Evolutionary conservation across 345 rosid species (phyloP).

Genomic region (Acer negundo): DNA sequence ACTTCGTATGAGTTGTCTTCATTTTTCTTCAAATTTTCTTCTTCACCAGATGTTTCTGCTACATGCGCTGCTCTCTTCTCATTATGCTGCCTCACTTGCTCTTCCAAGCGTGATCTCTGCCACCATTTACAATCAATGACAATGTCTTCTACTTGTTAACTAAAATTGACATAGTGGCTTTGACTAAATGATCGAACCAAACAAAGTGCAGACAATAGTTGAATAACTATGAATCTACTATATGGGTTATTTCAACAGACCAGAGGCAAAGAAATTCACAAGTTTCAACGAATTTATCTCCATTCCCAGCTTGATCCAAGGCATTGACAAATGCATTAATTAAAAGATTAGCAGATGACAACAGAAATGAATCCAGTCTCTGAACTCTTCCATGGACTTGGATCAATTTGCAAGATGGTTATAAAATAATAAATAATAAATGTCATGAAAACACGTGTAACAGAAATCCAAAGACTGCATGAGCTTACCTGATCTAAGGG

Average conservation of each 20-base stretch:
- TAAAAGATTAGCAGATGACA: background rate
- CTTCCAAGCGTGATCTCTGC: conserved; percentile 88
- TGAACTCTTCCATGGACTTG: background rate
- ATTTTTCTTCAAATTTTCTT: conserved; percentile 38
- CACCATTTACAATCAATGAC: conserved; percentile 21
- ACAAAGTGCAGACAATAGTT: background rate
- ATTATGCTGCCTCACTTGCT: conserved; percentile 92
- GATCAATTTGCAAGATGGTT: background rate
- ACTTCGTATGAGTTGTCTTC: conserved; percentile 82
- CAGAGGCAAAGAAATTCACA: background rate
- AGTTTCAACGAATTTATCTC: background rate
- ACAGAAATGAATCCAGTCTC: background rate
- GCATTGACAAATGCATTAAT: background rate
- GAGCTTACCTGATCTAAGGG: conserved; percentile 84
- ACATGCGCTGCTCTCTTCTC: conserved; percentile 58
- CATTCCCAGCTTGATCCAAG: background rate
- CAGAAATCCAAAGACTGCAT: background rate
- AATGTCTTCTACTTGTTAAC: conserved; percentile 5
- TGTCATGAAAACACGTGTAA: background rate
- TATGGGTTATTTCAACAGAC: background rate
- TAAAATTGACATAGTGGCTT: background rate
- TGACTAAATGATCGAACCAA: background rate
- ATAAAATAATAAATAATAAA: background rate
- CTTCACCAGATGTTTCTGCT: conserved; percentile 29
- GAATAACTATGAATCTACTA: background rate